These are phyloP conservation scores for Solanum sparsipilum DNA, from an alignment of 257 asterid species.

Conservation along the genomic window DNA sequence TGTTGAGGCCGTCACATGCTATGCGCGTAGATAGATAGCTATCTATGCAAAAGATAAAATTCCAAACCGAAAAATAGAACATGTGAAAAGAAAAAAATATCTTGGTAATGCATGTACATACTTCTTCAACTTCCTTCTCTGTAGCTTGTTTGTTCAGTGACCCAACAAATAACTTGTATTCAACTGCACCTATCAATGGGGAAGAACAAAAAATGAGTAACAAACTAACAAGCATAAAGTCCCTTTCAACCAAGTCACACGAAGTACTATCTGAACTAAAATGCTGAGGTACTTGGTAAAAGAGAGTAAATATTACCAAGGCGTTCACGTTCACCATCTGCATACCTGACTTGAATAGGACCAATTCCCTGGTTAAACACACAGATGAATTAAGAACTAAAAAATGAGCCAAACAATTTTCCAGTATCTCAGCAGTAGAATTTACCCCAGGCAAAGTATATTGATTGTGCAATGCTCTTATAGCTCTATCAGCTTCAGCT, in stretches of 20 bases:
- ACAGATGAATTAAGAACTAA: conserved; percentile 9
- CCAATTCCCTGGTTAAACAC: conserved; percentile 59
- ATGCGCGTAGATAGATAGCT: background rate
- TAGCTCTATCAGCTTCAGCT: conserved; percentile 94
- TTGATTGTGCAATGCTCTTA: conserved; percentile 77
- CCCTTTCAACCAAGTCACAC: background rate
- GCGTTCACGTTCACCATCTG: conserved; percentile 98
- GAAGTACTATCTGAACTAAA: background rate
- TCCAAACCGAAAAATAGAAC: background rate
- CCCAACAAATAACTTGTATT: conserved; percentile 87
- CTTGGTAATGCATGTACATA: conserved; percentile 21
- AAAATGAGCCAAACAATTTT: conserved; percentile 1
- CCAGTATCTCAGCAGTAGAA: conserved; percentile 8
- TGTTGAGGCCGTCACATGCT: background rate
- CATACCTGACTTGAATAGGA: conserved; percentile 97
- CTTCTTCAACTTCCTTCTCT: conserved; percentile 91
- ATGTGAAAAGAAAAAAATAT: background rate
- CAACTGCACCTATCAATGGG: conserved; percentile 58
- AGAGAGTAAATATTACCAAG: conserved; percentile 41
- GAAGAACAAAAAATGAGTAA: conserved; percentile 5
- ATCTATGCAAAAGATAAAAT: background rate
- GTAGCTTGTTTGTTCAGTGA: conserved; percentile 80
- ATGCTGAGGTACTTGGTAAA: background rate
- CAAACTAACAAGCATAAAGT: background rate
- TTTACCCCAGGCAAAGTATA: conserved; percentile 85